These are phyloP conservation scores for Rhodotorula sp. DNA, from an alignment of 1,284 basidiomycete genomes.

Conservation along the genomic window DNA sequence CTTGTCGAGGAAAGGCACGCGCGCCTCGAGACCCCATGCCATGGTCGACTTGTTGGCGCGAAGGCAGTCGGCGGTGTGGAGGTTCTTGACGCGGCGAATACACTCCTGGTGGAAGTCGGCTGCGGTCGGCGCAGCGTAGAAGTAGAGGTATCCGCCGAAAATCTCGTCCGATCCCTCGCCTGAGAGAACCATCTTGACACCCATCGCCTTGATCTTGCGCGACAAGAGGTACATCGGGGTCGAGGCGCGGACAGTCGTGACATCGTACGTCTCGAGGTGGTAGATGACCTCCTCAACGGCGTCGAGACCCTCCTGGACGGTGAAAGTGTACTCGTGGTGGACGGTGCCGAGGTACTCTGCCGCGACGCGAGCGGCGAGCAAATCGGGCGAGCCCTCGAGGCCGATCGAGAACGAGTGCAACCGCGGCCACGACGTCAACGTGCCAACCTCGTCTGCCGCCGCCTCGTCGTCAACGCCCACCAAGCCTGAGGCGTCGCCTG, in stretches of 20 bases:
- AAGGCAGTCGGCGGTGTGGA: conserved; percentile 96
- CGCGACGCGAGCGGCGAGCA: conserved; percentile 89
- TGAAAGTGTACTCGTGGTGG: conserved; percentile 98
- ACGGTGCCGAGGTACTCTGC: conserved; percentile 91
- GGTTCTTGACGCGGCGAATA: conserved; percentile 92
- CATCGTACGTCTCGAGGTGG: conserved; percentile 98
- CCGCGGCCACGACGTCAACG: conserved; percentile 88
- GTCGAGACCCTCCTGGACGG: conserved; percentile 96
- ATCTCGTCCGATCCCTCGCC: conserved; percentile 99
- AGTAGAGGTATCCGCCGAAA: conserved; percentile 97
- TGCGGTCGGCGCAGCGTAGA: conserved; percentile 93
- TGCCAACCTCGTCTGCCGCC: conserved; percentile 47
- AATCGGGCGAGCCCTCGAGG: conserved; percentile 90
- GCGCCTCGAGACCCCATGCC: conserved; percentile 99
- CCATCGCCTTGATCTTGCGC: conserved; percentile 99
- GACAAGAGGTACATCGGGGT: conserved; percentile 97
- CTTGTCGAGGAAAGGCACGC: conserved; percentile 99
- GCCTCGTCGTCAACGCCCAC: conserved; percentile 38
- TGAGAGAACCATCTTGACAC: conserved; percentile 99
- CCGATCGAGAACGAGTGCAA: conserved; percentile 98
- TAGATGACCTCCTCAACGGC: conserved; percentile 97
- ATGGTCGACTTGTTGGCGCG: conserved; percentile 99
- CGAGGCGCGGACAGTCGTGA: conserved; percentile 95
- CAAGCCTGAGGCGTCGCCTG: conserved; percentile 24
- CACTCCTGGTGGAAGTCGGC: conserved; percentile 93